A percentile compares a stretch with the other conserved stretches of the same genome.
Conservation (phyloP, 1,284 basidiomycete genomes). For the Abortiporus biennis region DNA sequence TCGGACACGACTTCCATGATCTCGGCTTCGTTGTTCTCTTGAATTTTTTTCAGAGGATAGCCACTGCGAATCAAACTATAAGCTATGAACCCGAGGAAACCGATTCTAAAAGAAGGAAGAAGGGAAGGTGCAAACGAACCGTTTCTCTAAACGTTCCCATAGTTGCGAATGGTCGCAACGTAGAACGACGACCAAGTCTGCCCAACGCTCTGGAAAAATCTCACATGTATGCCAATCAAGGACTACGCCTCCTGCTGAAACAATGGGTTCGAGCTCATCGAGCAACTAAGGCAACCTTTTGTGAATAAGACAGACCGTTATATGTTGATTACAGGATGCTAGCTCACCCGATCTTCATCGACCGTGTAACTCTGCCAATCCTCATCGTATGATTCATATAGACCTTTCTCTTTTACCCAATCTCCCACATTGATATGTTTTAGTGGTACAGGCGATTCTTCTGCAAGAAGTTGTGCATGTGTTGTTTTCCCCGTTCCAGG, state of each 20-base stretch:
- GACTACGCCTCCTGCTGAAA: slow-evolving; percentile 71
- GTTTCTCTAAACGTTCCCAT: slow-evolving; percentile 92
- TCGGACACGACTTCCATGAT: slow-evolving; percentile 94
- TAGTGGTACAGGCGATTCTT: slow-evolving; percentile 61
- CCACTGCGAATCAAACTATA: slow-evolving; percentile 41
- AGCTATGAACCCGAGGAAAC: no score
- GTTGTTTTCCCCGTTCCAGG: slow-evolving; percentile 89
- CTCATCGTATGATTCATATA: slow-evolving; percentile 85
- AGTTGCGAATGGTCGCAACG: slow-evolving; percentile 84
- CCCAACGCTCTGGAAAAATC: slow-evolving; percentile 93
- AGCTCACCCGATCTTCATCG: slow-evolving; percentile 86
- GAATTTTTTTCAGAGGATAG: slow-evolving; percentile 90
- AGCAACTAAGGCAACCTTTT: slow-evolving; percentile 52
- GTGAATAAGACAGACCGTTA: slow-evolving; percentile 8
- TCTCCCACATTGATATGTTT: slow-evolving; percentile 89
- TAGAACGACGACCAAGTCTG: slow-evolving; percentile 94
- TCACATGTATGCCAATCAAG: slow-evolving; percentile 98
- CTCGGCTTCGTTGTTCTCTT: slow-evolving; percentile 98
- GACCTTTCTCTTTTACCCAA: slow-evolving; percentile 77
- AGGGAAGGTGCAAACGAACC: slow-evolving; percentile 42
- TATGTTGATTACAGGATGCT: neutral
- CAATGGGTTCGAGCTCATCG: slow-evolving; percentile 80
- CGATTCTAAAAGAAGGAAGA: neutral
- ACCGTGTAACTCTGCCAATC: slow-evolving; percentile 95
- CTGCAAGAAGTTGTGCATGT: slow-evolving; percentile 74